Evolutionary conservation across 2,329 filamentous ascomycete species (phyloP).

Genomic region (Epichloe bromicola): DNA sequence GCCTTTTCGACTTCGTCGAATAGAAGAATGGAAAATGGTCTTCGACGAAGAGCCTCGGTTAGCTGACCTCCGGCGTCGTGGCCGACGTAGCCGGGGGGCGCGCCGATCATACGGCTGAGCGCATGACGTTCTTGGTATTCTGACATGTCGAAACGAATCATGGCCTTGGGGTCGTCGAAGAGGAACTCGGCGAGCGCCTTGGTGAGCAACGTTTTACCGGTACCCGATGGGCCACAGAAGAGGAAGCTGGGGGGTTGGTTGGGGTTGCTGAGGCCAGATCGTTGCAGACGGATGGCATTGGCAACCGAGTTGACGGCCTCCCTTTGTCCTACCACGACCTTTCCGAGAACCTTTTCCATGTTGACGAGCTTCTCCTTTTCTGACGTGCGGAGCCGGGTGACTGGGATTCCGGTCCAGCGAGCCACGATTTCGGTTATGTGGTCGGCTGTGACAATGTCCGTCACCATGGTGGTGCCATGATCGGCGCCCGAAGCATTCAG

Average conservation of each 20-base stretch:
- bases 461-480: conserved; percentile 60
- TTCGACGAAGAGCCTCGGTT: conserved; percentile 83
- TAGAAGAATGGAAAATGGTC: conserved; percentile 92
- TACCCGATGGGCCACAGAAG: conserved; percentile 96
- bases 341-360: conserved; percentile 80
- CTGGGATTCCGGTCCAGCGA: conserved; percentile 95
- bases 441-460: conserved; percentile 87
- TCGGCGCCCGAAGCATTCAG: conserved; percentile 44
- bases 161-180: conserved; percentile 91
- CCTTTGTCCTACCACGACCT: conserved; percentile 83
- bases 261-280: conserved; percentile 87
- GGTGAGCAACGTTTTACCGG: conserved; percentile 92
- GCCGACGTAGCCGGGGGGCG: conserved; percentile 95
- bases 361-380: conserved; percentile 98
- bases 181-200: conserved; percentile 96
- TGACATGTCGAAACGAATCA: conserved; percentile 99
- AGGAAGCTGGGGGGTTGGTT: conserved; percentile 97
- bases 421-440: conserved; percentile 99
- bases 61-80: conserved; percentile 93
- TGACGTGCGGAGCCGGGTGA: conserved; percentile 82
- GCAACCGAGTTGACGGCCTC: conserved; percentile 89
- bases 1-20: conserved; percentile 99
- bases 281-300: conserved; percentile 89
- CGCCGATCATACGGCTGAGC: conserved; percentile 93
- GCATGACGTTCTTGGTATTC: conserved; percentile 97